phyloP scores from a whole-genome alignment of 768 basidiomycete species.

The Tylopilus vinaceipallidus region DNA sequence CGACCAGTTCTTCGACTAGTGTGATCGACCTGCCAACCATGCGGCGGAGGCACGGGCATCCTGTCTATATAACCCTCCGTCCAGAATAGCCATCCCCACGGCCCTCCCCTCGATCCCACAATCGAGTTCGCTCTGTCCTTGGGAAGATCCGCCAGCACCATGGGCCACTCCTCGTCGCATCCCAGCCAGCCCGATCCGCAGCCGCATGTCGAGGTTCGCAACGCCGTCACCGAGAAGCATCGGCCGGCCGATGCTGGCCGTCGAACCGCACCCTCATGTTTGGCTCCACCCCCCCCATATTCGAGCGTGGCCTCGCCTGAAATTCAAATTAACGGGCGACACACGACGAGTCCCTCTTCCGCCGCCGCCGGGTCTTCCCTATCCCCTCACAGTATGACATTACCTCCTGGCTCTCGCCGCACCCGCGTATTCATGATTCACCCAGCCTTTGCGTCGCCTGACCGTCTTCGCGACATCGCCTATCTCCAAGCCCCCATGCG shows the following conservation, averaged over 20 bases:
- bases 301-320: constrained; percentile 1
- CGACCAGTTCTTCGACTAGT: too few relatives aligned
- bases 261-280: constrained; percentile 3
- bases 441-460: constrained; percentile 14
- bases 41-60: not conserved
- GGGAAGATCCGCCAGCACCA: constrained; percentile 4
- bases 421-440: constrained; percentile 27
- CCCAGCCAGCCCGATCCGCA: constrained; percentile 6
- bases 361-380: constrained; percentile 5
- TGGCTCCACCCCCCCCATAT: constrained; percentile 27
- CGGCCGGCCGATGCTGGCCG: not conserved
- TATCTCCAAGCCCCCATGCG: constrained; percentile 28
- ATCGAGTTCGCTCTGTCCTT: constrained; percentile 5
- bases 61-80: not conserved
- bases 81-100: constrained; percentile 1
- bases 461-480: constrained; percentile 19
- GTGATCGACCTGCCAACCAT: too few relatives aligned
- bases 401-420: constrained; percentile 17
- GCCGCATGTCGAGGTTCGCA: not conserved
- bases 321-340: constrained; percentile 3
- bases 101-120: not conserved
- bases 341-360: not conserved
- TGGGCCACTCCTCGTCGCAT: constrained; percentile 15
- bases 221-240: constrained; percentile 1
- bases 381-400: constrained; percentile 17